Base-by-base conservation (phyloP, 768 basidiomycete genomes). In the Imleria badia region DNA sequence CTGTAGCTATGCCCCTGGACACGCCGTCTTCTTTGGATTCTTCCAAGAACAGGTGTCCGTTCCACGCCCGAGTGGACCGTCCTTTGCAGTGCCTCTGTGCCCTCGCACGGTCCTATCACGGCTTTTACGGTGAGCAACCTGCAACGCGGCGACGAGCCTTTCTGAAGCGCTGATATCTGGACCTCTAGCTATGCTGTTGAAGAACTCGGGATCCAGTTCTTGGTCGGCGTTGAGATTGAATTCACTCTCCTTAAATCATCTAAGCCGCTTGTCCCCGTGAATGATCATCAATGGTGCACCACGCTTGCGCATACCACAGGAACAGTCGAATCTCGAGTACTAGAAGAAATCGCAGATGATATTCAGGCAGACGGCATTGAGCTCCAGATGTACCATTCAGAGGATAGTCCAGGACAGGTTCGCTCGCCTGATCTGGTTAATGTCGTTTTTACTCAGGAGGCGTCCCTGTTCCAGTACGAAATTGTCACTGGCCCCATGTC, bases 171-270 rank as follows among this genome's bases (percentile, higher is more conserved):
- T 36, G 39, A 40, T 19, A 40, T 3, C 19, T 40, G 39, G 9
- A 10, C 17, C n/a, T 17, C 4, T 6, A 77, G 76, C 29, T 62
- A 73, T 9, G 77, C 78, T 6, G 59, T 62, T 8, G 48, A 62
- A 23, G 62, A 60, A 17, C 43, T 45, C 20, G 70, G 71, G 17
- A 68, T 81, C 6, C 69, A 77, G 4, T 87, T 86, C 64, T 75
- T 88, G 34, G 74, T 86, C 38, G 88, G 87, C 5, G 78, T 86
- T 54, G 87, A 90, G 70, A 78, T 77, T 1, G 87, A 89, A 64
- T 87, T 90, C 55, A 81, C 84, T 51, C 78, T 89, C 12, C 75
- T 90, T 22, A 78, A 76, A 50, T 76, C 76, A 2, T 79, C 76
- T 0, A 20, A 69, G 6, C 82, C 83, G 0, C 63, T 81, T 38